These are phyloP conservation scores for Leishmania braziliensis DNA, from an alignment of 208 protist genomes.

Conservation along the genomic window DNA sequence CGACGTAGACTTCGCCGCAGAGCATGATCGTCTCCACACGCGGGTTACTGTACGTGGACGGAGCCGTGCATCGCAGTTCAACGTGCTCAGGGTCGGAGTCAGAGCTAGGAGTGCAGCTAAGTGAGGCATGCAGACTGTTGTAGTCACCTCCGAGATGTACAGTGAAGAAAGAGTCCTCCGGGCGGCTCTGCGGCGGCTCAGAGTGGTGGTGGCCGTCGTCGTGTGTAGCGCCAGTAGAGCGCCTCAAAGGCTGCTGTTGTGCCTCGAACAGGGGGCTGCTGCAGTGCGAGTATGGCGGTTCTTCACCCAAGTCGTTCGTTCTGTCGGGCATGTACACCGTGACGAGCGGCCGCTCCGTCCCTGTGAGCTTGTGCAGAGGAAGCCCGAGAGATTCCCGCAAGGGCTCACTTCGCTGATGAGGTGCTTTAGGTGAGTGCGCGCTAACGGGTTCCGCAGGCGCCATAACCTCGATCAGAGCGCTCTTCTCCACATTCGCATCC, in stretches of 20 bases:
- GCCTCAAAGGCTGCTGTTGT: neutral
- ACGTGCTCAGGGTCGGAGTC: neutral
- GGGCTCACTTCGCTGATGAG: constrained; percentile 1
- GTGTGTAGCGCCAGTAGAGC: neutral
- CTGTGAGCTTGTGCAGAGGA: constrained; percentile 5
- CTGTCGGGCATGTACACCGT: constrained; percentile 13
- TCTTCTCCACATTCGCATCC: neutral
- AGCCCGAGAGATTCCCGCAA: constrained; percentile 6
- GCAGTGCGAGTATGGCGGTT: neutral
- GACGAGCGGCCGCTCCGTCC: constrained; percentile 10
- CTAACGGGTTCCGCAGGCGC: neutral
- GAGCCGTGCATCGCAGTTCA: neutral
- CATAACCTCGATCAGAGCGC: neutral
- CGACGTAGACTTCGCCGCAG: constrained; percentile 56
- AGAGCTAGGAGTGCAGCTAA: neutral
- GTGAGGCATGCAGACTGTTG: neutral
- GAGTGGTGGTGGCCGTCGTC: neutral
- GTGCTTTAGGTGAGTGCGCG: no score
- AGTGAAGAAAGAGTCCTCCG: neutral
- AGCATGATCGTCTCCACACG: constrained; percentile 49
- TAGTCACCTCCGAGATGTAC: constrained; percentile 3
- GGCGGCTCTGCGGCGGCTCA: neutral
- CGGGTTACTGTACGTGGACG: constrained; percentile 43
- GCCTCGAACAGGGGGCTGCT: neutral
- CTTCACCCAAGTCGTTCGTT: neutral